Percentiles rank a stretch among this genome's conserved stretches.
Conservation (phyloP, 192 early-diverging fungal species). For the Coemansia biformis region DNA sequence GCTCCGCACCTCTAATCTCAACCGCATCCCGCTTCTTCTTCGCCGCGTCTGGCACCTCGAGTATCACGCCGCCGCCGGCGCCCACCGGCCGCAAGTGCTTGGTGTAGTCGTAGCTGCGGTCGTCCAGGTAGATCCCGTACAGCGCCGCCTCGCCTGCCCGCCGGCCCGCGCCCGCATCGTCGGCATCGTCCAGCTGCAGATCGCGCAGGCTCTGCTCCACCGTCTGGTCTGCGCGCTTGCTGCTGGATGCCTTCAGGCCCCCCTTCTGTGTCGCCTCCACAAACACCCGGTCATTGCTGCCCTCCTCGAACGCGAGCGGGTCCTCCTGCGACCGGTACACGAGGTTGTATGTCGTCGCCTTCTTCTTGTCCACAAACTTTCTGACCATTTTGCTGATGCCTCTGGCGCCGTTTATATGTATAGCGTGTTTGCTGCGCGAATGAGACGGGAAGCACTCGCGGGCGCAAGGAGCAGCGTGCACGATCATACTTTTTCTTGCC, state of each 20-base stretch:
- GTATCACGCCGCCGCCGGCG: constrained; percentile 65
- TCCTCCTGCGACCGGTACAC: constrained; percentile 96
- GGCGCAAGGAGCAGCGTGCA: too few species aligned
- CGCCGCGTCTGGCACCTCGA: constrained; percentile 56
- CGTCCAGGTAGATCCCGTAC: constrained; percentile 87
- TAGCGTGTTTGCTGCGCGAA: too few species aligned
- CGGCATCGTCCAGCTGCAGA: constrained; percentile 12
- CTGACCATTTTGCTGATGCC: constrained; percentile 33
- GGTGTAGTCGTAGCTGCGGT: constrained; percentile 90
- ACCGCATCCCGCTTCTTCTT: constrained; percentile 58
- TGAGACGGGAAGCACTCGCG: too few species aligned
- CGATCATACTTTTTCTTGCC: neutral
- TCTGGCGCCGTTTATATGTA: too few species aligned
- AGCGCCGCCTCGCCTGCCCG: constrained; percentile 70
- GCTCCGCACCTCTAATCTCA: constrained; percentile 17
- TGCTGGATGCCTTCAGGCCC: neutral
- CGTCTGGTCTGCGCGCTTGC: constrained; percentile 28
- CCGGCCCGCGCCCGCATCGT: constrained; percentile 24
- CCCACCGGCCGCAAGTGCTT: constrained; percentile 88
- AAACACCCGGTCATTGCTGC: constrained; percentile 72
- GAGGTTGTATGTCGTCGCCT: constrained; percentile 80
- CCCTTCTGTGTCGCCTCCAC: constrained; percentile 49
- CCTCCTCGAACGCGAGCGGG: constrained; percentile 78
- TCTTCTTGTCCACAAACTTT: constrained; percentile 84
- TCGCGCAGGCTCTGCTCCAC: constrained; percentile 16